Conservation (phyloP, 192 early-diverging fungal genomes). For the Coemansia nantahalensis region DNA sequence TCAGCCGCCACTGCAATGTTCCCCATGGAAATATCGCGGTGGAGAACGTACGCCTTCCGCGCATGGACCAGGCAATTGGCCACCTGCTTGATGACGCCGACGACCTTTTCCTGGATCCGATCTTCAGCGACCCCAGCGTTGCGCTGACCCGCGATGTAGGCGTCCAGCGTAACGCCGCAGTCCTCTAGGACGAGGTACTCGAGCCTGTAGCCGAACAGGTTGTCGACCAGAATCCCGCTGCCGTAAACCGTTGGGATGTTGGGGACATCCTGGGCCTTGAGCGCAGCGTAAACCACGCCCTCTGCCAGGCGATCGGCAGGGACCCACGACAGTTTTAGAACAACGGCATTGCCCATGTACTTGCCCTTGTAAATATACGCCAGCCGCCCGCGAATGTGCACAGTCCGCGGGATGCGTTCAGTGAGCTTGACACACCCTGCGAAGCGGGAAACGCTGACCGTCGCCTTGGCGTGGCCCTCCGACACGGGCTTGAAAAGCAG, state of each 20-base stretch:
- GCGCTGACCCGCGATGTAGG: neutral
- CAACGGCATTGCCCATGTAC: neutral
- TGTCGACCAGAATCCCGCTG: neutral
- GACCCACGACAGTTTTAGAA: conserved; percentile 10
- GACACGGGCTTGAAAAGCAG: too few species aligned
- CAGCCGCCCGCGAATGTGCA: neutral
- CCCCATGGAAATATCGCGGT: too few species aligned
- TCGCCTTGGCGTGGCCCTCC: too few species aligned
- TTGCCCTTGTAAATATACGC: neutral
- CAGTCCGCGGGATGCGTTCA: neutral
- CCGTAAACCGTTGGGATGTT: neutral
- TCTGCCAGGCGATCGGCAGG: conserved; percentile 5
- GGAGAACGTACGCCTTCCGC: neutral
- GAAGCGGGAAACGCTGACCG: too few species aligned
- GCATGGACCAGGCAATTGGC: neutral
- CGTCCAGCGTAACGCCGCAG: conserved; percentile 5
- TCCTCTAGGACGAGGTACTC: conserved; percentile 14
- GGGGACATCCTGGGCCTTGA: neutral
- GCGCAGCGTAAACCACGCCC: conserved; percentile 10
- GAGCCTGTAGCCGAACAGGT: conserved; percentile 14
- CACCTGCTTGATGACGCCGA: neutral
- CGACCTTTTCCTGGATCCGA: too few species aligned
- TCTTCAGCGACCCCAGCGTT: neutral
- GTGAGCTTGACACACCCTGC: too few species aligned
- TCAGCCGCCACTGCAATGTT: too few species aligned